Base-by-base conservation (phyloP, 148 eudicot species). In the Simmondsia chinensis region DNA sequence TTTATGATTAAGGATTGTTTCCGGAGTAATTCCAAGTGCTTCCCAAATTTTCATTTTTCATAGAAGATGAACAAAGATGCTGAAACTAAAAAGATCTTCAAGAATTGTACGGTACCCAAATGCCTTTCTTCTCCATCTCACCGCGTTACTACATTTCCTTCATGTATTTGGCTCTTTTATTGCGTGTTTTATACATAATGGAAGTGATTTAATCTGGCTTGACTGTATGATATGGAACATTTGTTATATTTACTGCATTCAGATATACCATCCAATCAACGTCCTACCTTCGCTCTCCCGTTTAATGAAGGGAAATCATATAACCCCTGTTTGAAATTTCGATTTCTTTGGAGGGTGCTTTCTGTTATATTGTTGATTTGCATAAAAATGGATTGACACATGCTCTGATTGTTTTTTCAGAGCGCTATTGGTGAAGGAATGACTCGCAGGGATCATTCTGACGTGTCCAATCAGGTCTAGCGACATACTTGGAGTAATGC, bases 391-490 rank as follows among this genome's bases (percentile, higher is more conserved):
- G 33, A 14, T 44, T 33, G 28, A 32, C 12, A 46, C 9, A 33
- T 11, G 21, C 16, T 20, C 16, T 55, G 24, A 20, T 4, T 33
- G 18, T 47, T 14, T 49, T 31, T 66, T 53, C 83, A 91, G 96
- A 91, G 96, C 74, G 99, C 99, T 63, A 91, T 91, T 52, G 95
- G 99, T 63, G 99, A 91, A 70, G 99, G 99, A 40, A 91, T 91
- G 99, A 91, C 99, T 43, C 79, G 99, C 36, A 79, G 74, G 73
- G 99, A 91, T 65, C 99, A 91, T 67, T 70, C 99, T 46, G 95
- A 91, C 63, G 99, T 91, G 48, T 91, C 99, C 63, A 91, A 91
- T 64, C 95, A 87, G 88, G 96, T 82, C 28, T 40, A 52, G 12
- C 15, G 10, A 20, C 31, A 0, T 55, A 7, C 41, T 20, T 54